Conservation (phyloP, 257 asterid genomes). For the Schizonepeta tenuifolia region DNA sequence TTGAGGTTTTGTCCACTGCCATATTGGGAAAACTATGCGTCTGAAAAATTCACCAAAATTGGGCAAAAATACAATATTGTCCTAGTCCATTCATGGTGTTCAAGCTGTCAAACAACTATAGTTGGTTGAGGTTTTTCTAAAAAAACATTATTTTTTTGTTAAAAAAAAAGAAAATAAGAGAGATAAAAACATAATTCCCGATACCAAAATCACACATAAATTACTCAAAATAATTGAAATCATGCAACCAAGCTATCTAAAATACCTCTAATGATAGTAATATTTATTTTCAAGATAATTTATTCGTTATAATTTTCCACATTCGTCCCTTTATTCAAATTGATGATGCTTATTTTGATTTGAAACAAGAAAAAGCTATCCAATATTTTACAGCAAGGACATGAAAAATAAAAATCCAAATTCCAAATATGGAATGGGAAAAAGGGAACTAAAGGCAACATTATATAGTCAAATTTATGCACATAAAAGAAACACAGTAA, state of each 20-base stretch:
- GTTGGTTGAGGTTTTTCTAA: slow-evolving; percentile 15
- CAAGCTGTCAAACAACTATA: slow-evolving; percentile 22
- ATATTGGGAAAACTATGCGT: slow-evolving; percentile 9
- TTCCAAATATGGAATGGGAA: background rate
- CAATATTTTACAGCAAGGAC: background rate
- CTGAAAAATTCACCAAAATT: slow-evolving; percentile 9
- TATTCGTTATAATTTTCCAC: too few relatives aligned
- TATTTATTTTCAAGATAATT: too few relatives aligned
- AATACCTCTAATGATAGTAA: too few relatives aligned
- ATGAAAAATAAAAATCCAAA: background rate
- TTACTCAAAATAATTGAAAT: background rate
- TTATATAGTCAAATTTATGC: slow-evolving; percentile 18
- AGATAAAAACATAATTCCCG: background rate
- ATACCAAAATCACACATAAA: background rate
- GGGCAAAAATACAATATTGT: slow-evolving; percentile 3
- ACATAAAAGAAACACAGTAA: background rate
- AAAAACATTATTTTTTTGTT: too few relatives aligned
- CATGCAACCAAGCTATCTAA: background rate
- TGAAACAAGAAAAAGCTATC: background rate
- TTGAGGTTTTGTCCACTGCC: slow-evolving; percentile 1
- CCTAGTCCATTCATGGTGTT: slow-evolving; percentile 19
- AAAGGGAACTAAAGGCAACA: background rate
- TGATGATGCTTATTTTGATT: too few relatives aligned
- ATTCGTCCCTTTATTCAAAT: too few relatives aligned
- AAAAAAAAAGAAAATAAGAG: too few relatives aligned